A percentile compares a stretch with the other conserved stretches of the same genome.
These are phyloP conservation scores for Leucoagaricus sp. DNA, from an alignment of 1,284 basidiomycete genomes.

Conservation along the genomic window DNA sequence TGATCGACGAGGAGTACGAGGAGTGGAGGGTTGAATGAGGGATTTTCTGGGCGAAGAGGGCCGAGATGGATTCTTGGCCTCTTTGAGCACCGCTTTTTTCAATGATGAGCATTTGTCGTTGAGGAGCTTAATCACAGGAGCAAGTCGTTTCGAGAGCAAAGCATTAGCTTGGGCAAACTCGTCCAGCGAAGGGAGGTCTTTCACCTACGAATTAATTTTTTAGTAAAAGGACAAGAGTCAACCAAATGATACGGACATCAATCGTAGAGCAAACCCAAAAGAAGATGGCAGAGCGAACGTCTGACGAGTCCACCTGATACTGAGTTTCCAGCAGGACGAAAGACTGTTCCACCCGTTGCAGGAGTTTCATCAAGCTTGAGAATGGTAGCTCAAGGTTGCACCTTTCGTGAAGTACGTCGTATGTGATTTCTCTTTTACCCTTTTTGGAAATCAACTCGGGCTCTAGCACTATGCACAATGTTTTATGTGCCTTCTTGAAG, in stretches of 20 bases:
- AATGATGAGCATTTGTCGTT: conserved; percentile 18
- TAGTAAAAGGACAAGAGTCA: not conserved
- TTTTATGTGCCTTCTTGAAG: conserved; percentile 17
- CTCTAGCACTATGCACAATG: conserved; percentile 12
- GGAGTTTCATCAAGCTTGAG: conserved; percentile 8
- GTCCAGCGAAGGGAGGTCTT: conserved; percentile 14
- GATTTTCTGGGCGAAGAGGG: conserved; percentile 20
- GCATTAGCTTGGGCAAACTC: conserved; percentile 17
- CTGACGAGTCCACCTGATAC: conserved; percentile 1
- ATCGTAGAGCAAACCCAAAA: conserved; percentile 24
- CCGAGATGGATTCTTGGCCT: conserved; percentile 7
- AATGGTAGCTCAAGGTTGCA: conserved; percentile 6
- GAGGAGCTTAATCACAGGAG: conserved; percentile 14
- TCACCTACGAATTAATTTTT: conserved; percentile 7
- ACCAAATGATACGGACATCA: conserved; percentile 17
- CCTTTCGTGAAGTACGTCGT: conserved; percentile 8
- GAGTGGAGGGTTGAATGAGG: not conserved
- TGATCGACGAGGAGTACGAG: conserved; percentile 16
- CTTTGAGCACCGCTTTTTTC: conserved; percentile 16
- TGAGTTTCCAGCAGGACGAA: conserved; percentile 14
- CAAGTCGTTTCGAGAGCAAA: conserved; percentile 10
- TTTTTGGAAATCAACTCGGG: not conserved
- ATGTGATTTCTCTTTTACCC: not conserved
- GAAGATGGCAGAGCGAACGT: conserved; percentile 23
- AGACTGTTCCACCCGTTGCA: conserved; percentile 17